Evolutionary conservation across 164 flowering plant genomes (phyloP).

Genomic region (Dillenia turbinata): DNA sequence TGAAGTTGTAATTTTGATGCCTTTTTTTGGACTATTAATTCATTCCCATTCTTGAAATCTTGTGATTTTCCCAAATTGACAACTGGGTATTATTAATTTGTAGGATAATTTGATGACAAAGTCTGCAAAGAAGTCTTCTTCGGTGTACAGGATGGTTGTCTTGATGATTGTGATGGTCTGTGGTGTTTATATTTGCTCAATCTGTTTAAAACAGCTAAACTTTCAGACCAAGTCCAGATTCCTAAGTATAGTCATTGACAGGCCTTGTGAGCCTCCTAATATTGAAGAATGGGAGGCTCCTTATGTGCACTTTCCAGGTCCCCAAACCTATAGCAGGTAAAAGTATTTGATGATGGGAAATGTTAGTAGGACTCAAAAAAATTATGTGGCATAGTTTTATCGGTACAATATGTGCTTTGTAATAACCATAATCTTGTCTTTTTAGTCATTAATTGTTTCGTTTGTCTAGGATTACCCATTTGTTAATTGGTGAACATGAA

Average conservation of each 20-base stretch:
- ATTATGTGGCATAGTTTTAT: too few species aligned
- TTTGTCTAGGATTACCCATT: not conserved
- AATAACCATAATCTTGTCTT: not conserved
- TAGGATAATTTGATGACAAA: constrained; percentile 45
- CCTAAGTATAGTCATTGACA: constrained; percentile 14
- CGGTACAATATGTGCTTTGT: too few species aligned
- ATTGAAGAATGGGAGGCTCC: constrained; percentile 31
- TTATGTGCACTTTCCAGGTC: constrained; percentile 58
- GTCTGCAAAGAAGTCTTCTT: constrained; percentile 47
- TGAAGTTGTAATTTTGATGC: not conserved
- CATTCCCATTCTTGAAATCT: not conserved
- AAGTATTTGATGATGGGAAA: too few species aligned
- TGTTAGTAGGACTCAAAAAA: too few species aligned
- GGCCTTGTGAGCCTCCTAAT: constrained; percentile 21
- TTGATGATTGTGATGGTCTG: constrained; percentile 42
- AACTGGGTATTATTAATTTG: constrained; percentile 4
- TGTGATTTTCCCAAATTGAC: too few species aligned
- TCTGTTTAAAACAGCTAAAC: constrained; percentile 43
- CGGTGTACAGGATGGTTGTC: constrained; percentile 39
- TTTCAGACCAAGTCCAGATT: constrained; percentile 10
- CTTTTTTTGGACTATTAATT: not conserved
- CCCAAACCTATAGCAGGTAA: constrained; percentile 52
- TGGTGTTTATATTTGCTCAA: constrained; percentile 50
- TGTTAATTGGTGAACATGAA: too few species aligned
- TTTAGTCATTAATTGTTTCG: not conserved